These are phyloP conservation scores for Lactarius evosmus DNA, from an alignment of 768 basidiomycete genomes.

Conservation along the genomic window DNA sequence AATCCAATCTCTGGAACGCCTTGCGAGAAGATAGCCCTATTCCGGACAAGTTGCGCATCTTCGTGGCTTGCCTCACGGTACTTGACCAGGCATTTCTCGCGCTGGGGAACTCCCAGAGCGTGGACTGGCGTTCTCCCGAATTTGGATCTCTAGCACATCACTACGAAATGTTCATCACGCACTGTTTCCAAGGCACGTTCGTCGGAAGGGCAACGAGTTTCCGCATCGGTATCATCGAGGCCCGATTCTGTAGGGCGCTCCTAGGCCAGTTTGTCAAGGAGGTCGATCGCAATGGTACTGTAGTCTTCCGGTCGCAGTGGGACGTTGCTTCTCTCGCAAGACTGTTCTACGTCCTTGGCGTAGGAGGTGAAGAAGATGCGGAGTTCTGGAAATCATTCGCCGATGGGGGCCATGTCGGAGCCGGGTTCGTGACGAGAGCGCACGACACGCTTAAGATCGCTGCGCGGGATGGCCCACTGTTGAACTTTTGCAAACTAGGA, in stretches of 20 bases:
- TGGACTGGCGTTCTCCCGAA: slow-evolving; percentile 18
- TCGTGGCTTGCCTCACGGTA: slow-evolving; percentile 5
- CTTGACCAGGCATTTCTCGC: not conserved
- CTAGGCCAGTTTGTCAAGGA: not conserved
- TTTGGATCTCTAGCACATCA: slow-evolving; percentile 1
- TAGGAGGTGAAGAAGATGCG: not conserved
- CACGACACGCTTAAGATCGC: not conserved
- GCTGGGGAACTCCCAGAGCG: not conserved
- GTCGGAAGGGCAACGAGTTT: not conserved
- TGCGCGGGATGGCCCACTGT: slow-evolving; percentile 6
- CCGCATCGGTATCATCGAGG: slow-evolving; percentile 1
- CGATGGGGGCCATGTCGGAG: not conserved
- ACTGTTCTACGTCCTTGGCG: not conserved
- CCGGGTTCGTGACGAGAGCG: not conserved
- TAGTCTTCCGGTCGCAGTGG: slow-evolving; percentile 8
- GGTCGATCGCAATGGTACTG: not conserved
- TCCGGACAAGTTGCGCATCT: not conserved
- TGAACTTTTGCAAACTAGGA: slow-evolving; percentile 15
- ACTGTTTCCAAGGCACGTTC: slow-evolving; percentile 8
- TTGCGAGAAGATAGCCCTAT: not conserved
- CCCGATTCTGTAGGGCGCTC: not conserved
- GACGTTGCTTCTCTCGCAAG: slow-evolving; percentile 13
- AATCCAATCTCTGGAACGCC: slow-evolving; percentile 2
- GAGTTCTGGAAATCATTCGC: slow-evolving; percentile 3
- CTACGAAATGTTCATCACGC: not conserved